Conservation (phyloP, 2,329 filamentous ascomycete species). For the Monilinia laxa region DNA sequence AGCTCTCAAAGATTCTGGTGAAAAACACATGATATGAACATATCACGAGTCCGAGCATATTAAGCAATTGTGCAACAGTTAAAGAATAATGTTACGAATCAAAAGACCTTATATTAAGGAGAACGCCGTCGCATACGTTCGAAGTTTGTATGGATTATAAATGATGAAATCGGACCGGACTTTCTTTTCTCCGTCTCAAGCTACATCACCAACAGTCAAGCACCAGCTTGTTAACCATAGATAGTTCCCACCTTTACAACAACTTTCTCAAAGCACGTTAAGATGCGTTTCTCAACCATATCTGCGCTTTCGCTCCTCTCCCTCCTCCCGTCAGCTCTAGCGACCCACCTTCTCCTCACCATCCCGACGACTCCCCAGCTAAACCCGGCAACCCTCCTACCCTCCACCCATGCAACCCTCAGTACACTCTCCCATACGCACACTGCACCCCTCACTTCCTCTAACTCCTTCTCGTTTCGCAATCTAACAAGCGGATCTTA, state of each 20-base stretch:
- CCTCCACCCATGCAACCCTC: slow-evolving; percentile 65
- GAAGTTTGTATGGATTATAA: neutral
- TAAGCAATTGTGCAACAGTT: neutral
- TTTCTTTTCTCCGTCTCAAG: slow-evolving; percentile 18
- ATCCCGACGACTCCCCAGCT: slow-evolving; percentile 34
- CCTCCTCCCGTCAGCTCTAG: slow-evolving; percentile 42
- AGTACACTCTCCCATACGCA: slow-evolving; percentile 53
- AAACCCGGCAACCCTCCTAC: slow-evolving; percentile 47
- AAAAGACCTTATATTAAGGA: too few relatives aligned
- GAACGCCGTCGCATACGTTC: neutral
- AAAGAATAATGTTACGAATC: neutral
- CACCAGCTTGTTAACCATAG: neutral
- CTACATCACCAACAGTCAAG: neutral
- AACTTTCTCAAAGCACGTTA: neutral
- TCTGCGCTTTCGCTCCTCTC: slow-evolving; percentile 1
- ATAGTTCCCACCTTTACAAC: neutral
- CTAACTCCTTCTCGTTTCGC: slow-evolving; percentile 73
- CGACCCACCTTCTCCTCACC: slow-evolving; percentile 37
- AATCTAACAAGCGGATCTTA: slow-evolving; percentile 74
- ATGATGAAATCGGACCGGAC: neutral
- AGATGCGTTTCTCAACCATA: slow-evolving; percentile 12
- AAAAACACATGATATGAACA: neutral
- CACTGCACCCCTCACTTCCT: slow-evolving; percentile 63
- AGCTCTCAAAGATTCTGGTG: neutral
- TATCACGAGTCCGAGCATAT: neutral